A percentile compares a stretch with the other conserved stretches of the same genome.
Conservation (phyloP, 2,329 filamentous ascomycete species). For the Trichoderma sp. region DNA sequence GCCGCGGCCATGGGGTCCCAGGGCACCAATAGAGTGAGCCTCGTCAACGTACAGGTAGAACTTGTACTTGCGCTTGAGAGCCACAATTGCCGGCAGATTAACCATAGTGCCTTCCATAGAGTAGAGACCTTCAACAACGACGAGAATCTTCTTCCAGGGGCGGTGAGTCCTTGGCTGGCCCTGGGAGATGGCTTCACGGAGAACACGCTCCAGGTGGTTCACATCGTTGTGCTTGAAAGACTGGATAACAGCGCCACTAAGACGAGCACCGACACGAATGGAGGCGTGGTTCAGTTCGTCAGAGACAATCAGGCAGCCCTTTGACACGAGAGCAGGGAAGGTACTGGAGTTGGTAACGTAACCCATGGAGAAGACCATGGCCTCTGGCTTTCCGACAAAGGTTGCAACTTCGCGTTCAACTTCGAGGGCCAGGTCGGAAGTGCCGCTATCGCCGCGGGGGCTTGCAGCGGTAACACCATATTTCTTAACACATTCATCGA, state of each 20-base stretch:
- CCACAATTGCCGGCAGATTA: slow-evolving; percentile 87
- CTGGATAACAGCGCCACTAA: slow-evolving; percentile 91
- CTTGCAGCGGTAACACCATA: slow-evolving; percentile 85
- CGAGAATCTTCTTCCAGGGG: slow-evolving; percentile 98
- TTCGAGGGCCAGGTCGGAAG: slow-evolving; percentile 82
- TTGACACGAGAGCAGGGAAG: slow-evolving; percentile 89
- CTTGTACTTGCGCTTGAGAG: slow-evolving; percentile 93
- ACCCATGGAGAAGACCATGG: slow-evolving; percentile 99
- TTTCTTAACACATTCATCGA: slow-evolving; percentile 81
- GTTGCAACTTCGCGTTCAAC: slow-evolving; percentile 87
- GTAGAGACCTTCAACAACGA: slow-evolving; percentile 95
- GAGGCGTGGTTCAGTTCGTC: slow-evolving; percentile 98
- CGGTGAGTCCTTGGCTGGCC: slow-evolving; percentile 97
- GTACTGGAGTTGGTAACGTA: slow-evolving; percentile 94
- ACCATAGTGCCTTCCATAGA: slow-evolving; percentile 99
- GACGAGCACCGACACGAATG: slow-evolving; percentile 90
- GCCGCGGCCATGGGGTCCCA: slow-evolving; percentile 85
- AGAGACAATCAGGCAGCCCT: slow-evolving; percentile 91
- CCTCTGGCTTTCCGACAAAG: slow-evolving; percentile 91
- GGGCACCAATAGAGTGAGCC: slow-evolving; percentile 91
- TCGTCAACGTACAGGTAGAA: slow-evolving; percentile 96
- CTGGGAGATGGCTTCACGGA: slow-evolving; percentile 92
- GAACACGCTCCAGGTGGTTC: slow-evolving; percentile 78
- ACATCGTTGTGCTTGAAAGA: slow-evolving; percentile 99
- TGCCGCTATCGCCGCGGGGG: slow-evolving; percentile 81